Conservation (phyloP, 345 rosid genomes). For the Microcos paniculata region DNA sequence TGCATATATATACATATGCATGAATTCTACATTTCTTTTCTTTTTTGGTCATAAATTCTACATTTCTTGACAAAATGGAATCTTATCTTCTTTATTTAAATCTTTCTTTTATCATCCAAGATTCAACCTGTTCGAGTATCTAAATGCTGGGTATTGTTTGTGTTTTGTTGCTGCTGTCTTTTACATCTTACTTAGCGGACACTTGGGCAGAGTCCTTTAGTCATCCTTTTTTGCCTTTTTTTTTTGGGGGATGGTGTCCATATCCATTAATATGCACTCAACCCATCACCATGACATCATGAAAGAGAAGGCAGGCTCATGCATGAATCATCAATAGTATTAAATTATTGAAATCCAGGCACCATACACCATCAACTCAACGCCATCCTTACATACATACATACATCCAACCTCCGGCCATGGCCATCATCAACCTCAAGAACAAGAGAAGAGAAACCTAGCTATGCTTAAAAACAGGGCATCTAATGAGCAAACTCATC, state of each 20-base stretch:
- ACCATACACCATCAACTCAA: conserved; percentile 13
- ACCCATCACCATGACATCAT: not conserved
- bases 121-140: not conserved
- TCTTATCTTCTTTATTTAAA: not conserved
- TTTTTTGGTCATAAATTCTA: no score
- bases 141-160: not conserved
- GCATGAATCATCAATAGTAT: conserved; percentile 25
- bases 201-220: not conserved
- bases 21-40: no score
- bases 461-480: not conserved
- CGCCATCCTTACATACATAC: conserved; percentile 20
- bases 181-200: not conserved
- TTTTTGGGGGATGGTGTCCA: not conserved
- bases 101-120: not conserved
- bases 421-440: conserved; percentile 13
- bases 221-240: not conserved
- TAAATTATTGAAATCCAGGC: conserved; percentile 24
- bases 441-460: not conserved
- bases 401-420: conserved; percentile 27
- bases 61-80: no score
- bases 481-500: not conserved
- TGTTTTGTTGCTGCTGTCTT: not conserved
- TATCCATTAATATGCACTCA: no score
- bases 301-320: not conserved
- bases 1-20: no score